Percentiles rank a stretch among this genome's conserved stretches.
Conservation (phyloP, 2,329 filamentous ascomycete species). For the Fusarium verticillioides region DNA sequence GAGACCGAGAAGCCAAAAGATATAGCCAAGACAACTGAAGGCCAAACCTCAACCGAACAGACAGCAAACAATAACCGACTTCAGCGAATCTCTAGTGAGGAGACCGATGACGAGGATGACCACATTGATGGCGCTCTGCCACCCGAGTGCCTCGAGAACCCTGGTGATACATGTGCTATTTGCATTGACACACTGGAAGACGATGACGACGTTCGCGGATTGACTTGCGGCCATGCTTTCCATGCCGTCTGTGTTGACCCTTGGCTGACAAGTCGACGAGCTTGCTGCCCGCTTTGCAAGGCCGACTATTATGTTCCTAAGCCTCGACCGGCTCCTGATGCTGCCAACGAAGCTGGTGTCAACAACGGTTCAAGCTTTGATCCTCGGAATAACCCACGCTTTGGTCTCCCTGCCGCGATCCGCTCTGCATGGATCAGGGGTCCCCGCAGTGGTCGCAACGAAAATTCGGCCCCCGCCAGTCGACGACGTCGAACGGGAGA, state of each 20-base stretch:
- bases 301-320: conserved; percentile 97
- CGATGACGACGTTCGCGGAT: conserved; percentile 91
- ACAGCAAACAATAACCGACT: conserved; percentile 44
- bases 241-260: conserved; percentile 96
- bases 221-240: conserved; percentile 98
- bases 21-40: conserved; percentile 26
- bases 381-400: conserved; percentile 55
- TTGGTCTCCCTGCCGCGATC: conserved; percentile 60
- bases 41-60: conserved; percentile 41
- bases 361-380: conserved; percentile 44
- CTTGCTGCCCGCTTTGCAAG: conserved; percentile 97
- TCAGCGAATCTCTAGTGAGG: conserved; percentile 59
- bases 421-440: conserved; percentile 53
- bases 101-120: conserved; percentile 76
- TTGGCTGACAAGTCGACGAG: conserved; percentile 92
- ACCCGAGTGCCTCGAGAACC: conserved; percentile 81
- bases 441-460: conserved; percentile 12
- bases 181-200: conserved; percentile 95
- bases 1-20: conserved; percentile 41
- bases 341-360: conserved; percentile 49
- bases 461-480: conserved; percentile 6
- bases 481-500: conserved; percentile 26
- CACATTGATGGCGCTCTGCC: conserved; percentile 86
- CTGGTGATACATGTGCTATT: conserved; percentile 94
- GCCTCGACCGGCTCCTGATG: conserved; percentile 70